Evolutionary conservation across 192 early-diverging fungal genomes (phyloP), one percentile per base, ranked within the genome.

Genomic region (Linnemannia schmuckeri): DNA sequence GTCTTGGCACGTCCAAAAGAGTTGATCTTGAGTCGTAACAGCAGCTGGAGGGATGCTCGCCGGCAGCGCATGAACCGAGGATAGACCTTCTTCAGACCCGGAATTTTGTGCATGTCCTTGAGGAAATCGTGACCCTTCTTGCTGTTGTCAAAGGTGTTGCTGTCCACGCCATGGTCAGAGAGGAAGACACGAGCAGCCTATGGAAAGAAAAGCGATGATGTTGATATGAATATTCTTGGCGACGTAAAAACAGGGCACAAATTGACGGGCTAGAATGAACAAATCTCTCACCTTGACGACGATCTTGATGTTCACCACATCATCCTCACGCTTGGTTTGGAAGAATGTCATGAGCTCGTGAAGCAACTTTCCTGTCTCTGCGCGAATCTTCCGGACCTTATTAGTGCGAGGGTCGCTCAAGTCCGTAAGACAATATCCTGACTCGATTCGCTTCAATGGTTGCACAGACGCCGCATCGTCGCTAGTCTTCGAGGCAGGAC

Each of bases 301-400:
- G 30, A 90, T 88, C 74, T 96, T 96, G 77, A 95, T 90, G 78
- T 92, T 93, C 74, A 95, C 96, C 3, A 96, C 93, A 84, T 97
- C 96, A 82, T 97, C 95, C 68, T 94, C 95, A 20, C 91, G 88
- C 9, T 89, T 79, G 0, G 76, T 82, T 20, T 79, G 86, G 81
- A 96, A 92, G 73, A 88, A 92, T 7, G 35, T 73, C 37, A 93
- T 90, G 10, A 93, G 74, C 22, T 91, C 80, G 46, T 92, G 91
- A 7, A 96, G 70, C 22, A 93, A 77, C 38, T 87, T 57, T 6
- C 93, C 94, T 17, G 94, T 88, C 2, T 88, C 76, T 22, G 89
- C 86, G 33, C 95, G 93, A 27, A 96, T 84, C 41, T 72, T n/a
- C 44, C 88, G 75, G 22, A 88, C 91, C 40, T 75, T 89, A 79